Percentiles rank a stretch among this genome's conserved stretches.
phyloP scores from a whole-genome alignment of 169 alveolate species.

The Cryptosporidium sp. region DNA sequence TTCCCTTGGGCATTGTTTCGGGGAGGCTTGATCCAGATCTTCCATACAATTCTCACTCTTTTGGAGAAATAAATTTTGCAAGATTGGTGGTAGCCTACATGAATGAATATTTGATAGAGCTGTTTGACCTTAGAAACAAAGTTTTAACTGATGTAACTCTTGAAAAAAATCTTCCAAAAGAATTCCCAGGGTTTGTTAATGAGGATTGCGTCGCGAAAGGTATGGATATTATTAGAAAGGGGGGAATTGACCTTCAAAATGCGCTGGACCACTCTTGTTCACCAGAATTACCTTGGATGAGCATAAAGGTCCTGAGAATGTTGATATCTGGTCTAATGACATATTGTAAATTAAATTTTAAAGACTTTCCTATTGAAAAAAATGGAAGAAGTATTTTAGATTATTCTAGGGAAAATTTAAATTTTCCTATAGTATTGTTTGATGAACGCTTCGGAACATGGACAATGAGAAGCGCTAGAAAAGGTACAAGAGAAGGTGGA shows the following conservation, averaged over 20 bases:
- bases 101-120: constrained; percentile 64
- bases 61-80: constrained; percentile 66
- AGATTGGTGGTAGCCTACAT: constrained; percentile 51
- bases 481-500: background rate
- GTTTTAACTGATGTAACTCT: background rate
- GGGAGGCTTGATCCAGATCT: constrained; percentile 11
- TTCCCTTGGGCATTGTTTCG: constrained; percentile 61
- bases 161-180: background rate
- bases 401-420: constrained; percentile 16
- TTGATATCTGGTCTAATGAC: constrained; percentile 58
- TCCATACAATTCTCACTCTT: constrained; percentile 45
- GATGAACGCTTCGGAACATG: constrained; percentile 24
- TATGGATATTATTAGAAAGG: constrained; percentile 22
- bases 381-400: constrained; percentile 37
- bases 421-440: constrained; percentile 16
- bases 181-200: background rate
- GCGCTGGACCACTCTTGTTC: constrained; percentile 52
- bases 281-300: constrained; percentile 33
- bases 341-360: constrained; percentile 35
- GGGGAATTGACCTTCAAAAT: constrained; percentile 30
- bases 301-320: constrained; percentile 4
- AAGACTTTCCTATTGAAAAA: constrained; percentile 15
- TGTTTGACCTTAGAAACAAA: constrained; percentile 13
- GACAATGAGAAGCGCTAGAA: constrained; percentile 30
- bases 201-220: constrained; percentile 41